Evolutionary conservation across 73 alveolate species (phyloP), one percentile per base, ranked within the genome.

Genomic region (Halteria grandinella): DNA sequence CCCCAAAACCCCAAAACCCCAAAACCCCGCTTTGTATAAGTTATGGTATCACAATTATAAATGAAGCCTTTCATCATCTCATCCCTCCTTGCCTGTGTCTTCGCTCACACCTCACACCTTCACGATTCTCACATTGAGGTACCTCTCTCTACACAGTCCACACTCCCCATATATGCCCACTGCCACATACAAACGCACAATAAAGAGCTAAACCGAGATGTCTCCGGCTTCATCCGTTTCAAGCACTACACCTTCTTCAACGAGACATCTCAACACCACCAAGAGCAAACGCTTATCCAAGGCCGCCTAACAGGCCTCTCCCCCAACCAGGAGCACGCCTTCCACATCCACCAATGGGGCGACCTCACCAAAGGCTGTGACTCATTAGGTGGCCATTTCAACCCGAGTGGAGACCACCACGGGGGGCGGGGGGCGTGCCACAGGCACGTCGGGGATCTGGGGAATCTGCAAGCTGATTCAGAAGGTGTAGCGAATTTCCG

Each of bases 261-360:
- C 23, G 27, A 66, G 80, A 2, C 47, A 18, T 4, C 40, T 66
- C 5, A 66, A 43, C 25, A 45, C 47, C 31, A 47, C 50, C 15
- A 18, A 66, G 47, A 44, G 5, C 39, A 71, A 58, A 83, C 93
- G 34, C 24, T 69, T 62, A 78, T 69, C 34, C 51, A 80, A 50
- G 92, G 86, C 51, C 50, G 64, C 27, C 69, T 76, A 43, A 31
- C 43, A 69, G 93, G 90, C 15, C 78, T 81, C 29, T 63, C 76
- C 17, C 89, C 89, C 18, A 69, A 85, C 45, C 77, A 75, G 10
- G 43, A 20, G 20, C 93, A 85, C 55, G 96, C 91, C 14, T 69
- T 89, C 57, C 96, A 89, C 63, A 79, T 89, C 55, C 96, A 89
- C 37, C 89, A 89, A 50, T 55, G 32, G 69, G 96, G 89, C 15